Conservation (phyloP, 2,329 filamentous ascomycete species). For the Spiromastix sp. region DNA sequence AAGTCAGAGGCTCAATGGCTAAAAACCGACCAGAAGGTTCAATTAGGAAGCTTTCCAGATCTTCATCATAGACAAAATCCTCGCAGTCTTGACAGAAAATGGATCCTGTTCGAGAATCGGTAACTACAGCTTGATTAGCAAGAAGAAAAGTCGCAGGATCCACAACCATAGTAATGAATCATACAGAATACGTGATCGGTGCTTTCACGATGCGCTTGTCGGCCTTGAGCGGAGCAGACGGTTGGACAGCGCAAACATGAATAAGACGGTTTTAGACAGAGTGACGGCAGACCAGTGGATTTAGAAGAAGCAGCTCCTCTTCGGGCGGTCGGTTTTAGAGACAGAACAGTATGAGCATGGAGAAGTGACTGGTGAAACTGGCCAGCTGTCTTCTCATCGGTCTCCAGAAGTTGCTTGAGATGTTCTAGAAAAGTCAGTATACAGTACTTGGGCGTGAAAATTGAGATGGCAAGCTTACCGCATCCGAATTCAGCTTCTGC, state of each 20-base stretch:
- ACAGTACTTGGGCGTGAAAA: slow-evolving; percentile 3
- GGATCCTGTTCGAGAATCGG: slow-evolving; percentile 30
- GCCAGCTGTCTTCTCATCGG: slow-evolving; percentile 22
- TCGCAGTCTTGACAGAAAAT: slow-evolving; percentile 30
- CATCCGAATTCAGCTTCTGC: slow-evolving; percentile 6
- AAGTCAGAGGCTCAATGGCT: slow-evolving; percentile 1
- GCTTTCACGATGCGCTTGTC: slow-evolving; percentile 26
- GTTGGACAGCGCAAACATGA: slow-evolving; percentile 29
- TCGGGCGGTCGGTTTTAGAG: slow-evolving; percentile 17
- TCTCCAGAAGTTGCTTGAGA: slow-evolving; percentile 23
- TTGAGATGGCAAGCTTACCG: slow-evolving; percentile 3
- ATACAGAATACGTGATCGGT: slow-evolving; percentile 33
- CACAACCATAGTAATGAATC: slow-evolving; percentile 6
- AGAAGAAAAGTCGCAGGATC: not conserved
- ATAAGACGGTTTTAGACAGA: slow-evolving; percentile 29
- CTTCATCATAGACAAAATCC: slow-evolving; percentile 33
- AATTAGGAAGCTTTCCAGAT: slow-evolving; percentile 26
- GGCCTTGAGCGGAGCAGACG: slow-evolving; percentile 20
- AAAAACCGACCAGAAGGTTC: slow-evolving; percentile 12
- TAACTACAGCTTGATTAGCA: slow-evolving; percentile 20
- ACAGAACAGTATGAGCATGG: slow-evolving; percentile 21
- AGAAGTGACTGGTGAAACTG: slow-evolving; percentile 26
- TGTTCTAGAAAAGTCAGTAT: slow-evolving; percentile 22
- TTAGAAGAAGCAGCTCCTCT: slow-evolving; percentile 14
- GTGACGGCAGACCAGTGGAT: slow-evolving; percentile 14